Evolutionary conservation across 169 alveolate genomes (phyloP).

Genomic region (Condylostoma magnum): DNA sequence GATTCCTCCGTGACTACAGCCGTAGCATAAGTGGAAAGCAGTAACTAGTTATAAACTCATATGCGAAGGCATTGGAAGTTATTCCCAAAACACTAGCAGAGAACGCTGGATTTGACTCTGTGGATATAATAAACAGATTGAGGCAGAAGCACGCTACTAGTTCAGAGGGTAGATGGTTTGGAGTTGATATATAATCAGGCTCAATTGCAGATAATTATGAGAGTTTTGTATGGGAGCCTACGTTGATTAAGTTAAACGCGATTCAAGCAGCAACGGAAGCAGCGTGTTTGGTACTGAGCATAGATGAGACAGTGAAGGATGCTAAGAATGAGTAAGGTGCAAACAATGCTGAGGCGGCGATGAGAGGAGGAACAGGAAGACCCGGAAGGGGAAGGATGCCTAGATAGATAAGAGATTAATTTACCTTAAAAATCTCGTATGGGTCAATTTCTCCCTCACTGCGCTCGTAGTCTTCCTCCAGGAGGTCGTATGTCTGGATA

Average conservation of each 20-base stretch:
- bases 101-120: slow-evolving; percentile 96
- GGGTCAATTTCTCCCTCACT: too few species aligned
- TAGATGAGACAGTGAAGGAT: slow-evolving; percentile 96
- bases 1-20: slow-evolving; percentile 77
- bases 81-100: slow-evolving; percentile 96
- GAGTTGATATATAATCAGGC: slow-evolving; percentile 93
- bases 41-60: slow-evolving; percentile 91
- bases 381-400: background rate
- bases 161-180: slow-evolving; percentile 87
- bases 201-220: slow-evolving; percentile 88
- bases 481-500: too few species aligned
- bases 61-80: slow-evolving; percentile 95
- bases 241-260: slow-evolving; percentile 93
- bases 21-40: slow-evolving; percentile 90
- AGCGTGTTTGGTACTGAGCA: slow-evolving; percentile 94
- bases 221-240: slow-evolving; percentile 96
- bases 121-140: slow-evolving; percentile 91
- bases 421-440: too few species aligned
- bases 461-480: too few species aligned
- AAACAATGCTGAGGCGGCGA: slow-evolving; percentile 8
- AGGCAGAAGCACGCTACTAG: slow-evolving; percentile 88
- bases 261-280: slow-evolving; percentile 98
- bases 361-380: slow-evolving; percentile 24
- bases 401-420: too few species aligned
- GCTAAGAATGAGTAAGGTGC: slow-evolving; percentile 77